These are phyloP conservation scores for Penicillium sp. DNA, from an alignment of 2,329 filamentous ascomycete genomes.

Conservation along the genomic window DNA sequence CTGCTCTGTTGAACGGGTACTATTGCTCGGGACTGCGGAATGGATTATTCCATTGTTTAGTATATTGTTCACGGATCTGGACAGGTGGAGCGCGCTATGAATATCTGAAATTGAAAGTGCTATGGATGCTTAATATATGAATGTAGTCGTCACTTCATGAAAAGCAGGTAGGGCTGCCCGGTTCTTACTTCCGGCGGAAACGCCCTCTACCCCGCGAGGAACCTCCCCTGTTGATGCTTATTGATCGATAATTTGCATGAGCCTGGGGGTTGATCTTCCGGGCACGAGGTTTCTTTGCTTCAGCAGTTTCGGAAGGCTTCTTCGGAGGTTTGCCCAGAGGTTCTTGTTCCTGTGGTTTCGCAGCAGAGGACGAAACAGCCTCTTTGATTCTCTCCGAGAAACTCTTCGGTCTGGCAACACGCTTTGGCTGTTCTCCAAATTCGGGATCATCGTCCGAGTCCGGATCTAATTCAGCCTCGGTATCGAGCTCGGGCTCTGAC, in stretches of 20 bases:
- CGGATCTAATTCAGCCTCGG: constrained; percentile 17
- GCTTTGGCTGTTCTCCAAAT: constrained; percentile 25
- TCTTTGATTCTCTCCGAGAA: constrained; percentile 41
- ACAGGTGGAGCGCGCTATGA: neutral
- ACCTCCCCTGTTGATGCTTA: constrained; percentile 47
- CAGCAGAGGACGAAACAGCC: constrained; percentile 30
- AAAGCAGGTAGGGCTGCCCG: neutral
- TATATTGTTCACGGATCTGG: neutral
- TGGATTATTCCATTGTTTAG: no score
- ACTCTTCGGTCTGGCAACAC: constrained; percentile 28
- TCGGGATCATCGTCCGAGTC: constrained; percentile 34
- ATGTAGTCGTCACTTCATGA: constrained; percentile 25
- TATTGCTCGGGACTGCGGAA: neutral
- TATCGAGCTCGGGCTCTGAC: constrained; percentile 31
- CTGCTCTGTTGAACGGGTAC: neutral
- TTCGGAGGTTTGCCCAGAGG: constrained; percentile 4
- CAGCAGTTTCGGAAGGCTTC: constrained; percentile 13
- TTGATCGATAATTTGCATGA: constrained; percentile 50
- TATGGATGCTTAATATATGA: constrained; percentile 13
- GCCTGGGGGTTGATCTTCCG: constrained; percentile 47
- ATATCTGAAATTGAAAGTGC: neutral
- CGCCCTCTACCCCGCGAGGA: constrained; percentile 38
- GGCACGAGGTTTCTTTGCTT: constrained; percentile 27
- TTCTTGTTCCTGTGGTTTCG: constrained; percentile 16
- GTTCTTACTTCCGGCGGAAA: constrained; percentile 38